These are phyloP conservation scores for Eimeria praecox DNA, from an alignment of 169 alveolate genomes.

Conservation along the genomic window DNA sequence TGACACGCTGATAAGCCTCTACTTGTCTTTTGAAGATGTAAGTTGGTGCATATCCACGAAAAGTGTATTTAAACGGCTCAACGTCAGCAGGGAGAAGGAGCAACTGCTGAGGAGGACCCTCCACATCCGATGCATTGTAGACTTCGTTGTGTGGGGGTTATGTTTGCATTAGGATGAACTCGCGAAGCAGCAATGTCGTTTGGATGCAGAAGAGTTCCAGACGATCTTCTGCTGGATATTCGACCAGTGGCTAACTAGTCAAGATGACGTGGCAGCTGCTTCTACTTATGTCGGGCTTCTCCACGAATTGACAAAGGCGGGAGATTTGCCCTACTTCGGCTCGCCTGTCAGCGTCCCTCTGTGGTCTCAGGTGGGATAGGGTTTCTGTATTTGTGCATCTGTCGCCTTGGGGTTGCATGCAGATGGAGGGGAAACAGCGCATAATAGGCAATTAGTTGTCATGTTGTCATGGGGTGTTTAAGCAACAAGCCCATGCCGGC, in stretches of 20 bases:
- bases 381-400: not conserved
- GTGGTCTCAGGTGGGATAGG: slow-evolving; percentile 5
- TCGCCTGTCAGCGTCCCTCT: slow-evolving; percentile 9
- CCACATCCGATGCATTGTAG: too few species aligned
- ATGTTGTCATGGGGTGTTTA: too few species aligned
- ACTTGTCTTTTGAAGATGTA: slow-evolving; percentile 47
- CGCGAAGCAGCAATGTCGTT: slow-evolving; percentile 39
- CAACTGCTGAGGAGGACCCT: not conserved
- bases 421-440: not conserved
- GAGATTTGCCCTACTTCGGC: slow-evolving; percentile 35
- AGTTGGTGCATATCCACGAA: not conserved
- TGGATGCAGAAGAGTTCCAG: slow-evolving; percentile 3
- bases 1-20: not conserved
- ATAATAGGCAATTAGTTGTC: too few species aligned
- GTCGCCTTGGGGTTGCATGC: not conserved
- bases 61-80: not conserved
- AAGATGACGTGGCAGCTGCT: slow-evolving; percentile 1
- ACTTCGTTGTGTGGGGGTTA: not conserved
- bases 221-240: slow-evolving; percentile 43
- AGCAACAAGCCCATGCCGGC: too few species aligned
- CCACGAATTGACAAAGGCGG: not conserved
- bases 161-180: slow-evolving; percentile 1
- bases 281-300: slow-evolving; percentile 1
- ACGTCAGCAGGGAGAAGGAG: not conserved
- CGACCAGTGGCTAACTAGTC: slow-evolving; percentile 46